Percentiles rank a stretch among this genome's conserved stretches.
Conservation (phyloP, 345 rosid genomes). For the Boechera divaricarpa region DNA sequence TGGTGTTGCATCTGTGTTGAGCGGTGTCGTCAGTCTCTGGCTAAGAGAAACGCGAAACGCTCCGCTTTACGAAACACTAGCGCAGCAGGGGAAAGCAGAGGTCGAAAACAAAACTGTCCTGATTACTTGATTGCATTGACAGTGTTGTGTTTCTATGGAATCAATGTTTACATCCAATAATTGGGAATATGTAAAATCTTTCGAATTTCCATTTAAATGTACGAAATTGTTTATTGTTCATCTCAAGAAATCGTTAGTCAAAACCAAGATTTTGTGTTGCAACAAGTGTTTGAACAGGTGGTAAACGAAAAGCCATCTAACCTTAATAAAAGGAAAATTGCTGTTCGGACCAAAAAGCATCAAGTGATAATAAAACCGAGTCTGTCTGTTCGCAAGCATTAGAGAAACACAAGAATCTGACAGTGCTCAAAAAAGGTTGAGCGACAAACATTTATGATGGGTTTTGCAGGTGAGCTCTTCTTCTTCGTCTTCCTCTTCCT, state of each 20-base stretch:
- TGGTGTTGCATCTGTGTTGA: constrained; percentile 55
- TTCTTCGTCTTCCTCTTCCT: background rate
- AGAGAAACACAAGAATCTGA: constrained; percentile 45
- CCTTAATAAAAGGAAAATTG: constrained; percentile 31
- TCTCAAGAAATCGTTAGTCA: constrained; percentile 2
- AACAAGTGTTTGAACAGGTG: background rate
- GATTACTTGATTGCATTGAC: background rate
- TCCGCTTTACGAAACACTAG: constrained; percentile 69
- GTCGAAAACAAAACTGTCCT: constrained; percentile 28
- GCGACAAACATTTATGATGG: constrained; percentile 37
- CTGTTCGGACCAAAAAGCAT: constrained; percentile 38
- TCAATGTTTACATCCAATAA: constrained; percentile 19
- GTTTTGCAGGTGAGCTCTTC: constrained; percentile 15
- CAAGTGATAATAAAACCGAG: constrained; percentile 34
- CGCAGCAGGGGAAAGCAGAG: constrained; percentile 58
- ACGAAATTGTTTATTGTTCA: background rate
- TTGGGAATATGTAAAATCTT: constrained; percentile 29
- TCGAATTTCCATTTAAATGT: constrained; percentile 14
- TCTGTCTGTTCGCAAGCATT: constrained; percentile 38
- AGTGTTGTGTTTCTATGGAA: background rate
- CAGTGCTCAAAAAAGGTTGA: constrained; percentile 37
- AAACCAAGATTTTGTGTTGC: background rate
- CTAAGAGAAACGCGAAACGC: constrained; percentile 67
- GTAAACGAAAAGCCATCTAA: constrained; percentile 32
- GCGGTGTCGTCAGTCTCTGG: constrained; percentile 63